Percentiles rank a stretch among this genome's conserved stretches.
phyloP scores from a whole-genome alignment of 192 early-diverging fungal genomes.

The Globomyces pollinis-pini region DNA sequence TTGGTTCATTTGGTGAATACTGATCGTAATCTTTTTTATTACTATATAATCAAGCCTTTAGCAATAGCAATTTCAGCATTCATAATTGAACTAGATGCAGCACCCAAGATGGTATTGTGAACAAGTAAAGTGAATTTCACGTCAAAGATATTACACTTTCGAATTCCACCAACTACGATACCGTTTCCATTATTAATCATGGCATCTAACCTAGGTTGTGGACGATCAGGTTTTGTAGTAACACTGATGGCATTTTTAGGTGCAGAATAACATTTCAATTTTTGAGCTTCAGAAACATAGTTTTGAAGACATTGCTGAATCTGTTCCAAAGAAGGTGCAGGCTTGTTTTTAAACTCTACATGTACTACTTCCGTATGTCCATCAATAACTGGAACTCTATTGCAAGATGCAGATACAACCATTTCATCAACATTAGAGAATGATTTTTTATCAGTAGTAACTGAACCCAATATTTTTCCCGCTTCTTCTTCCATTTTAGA shows the following conservation, averaged over 20 bases:
- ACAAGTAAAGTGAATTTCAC: constrained; percentile 84
- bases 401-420: constrained; percentile 88
- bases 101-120: constrained; percentile 96
- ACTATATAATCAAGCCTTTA: constrained; percentile 62
- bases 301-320: constrained; percentile 60
- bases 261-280: constrained; percentile 68
- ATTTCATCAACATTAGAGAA: constrained; percentile 45
- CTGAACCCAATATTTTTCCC: constrained; percentile 78
- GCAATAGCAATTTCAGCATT: constrained; percentile 90
- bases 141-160: constrained; percentile 79
- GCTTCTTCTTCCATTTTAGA: constrained; percentile 95
- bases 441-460: constrained; percentile 41
- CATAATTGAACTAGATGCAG: constrained; percentile 87
- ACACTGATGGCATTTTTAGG: constrained; percentile 72
- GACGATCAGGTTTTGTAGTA: constrained; percentile 63
- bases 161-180: constrained; percentile 88
- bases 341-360: constrained; percentile 67
- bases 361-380: constrained; percentile 89
- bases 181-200: constrained; percentile 75
- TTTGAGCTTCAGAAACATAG: constrained; percentile 79
- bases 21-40: no score
- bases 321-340: constrained; percentile 64
- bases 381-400: constrained; percentile 93
- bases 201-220: constrained; percentile 91
- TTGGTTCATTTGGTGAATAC: no score